phyloP scores from a whole-genome alignment of 768 basidiomycete genomes.

The Coprinopsis cinerea region DNA sequence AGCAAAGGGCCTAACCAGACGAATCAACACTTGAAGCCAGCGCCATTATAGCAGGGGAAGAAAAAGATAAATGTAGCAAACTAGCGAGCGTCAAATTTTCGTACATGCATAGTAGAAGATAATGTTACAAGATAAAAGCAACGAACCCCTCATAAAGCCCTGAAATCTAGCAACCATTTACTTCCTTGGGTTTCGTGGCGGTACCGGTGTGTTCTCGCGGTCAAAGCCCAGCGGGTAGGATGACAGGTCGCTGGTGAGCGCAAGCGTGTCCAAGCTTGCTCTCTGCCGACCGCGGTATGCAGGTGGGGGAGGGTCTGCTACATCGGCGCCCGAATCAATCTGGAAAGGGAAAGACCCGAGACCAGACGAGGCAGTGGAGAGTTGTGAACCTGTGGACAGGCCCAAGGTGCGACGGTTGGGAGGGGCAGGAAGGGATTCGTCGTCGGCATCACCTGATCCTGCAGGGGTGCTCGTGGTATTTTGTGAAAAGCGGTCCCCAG shows the following conservation, averaged over 20 bases:
- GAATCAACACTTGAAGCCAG: neutral
- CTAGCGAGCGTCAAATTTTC: too few relatives aligned
- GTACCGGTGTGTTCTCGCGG: slow-evolving; percentile 33
- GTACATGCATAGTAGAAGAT: neutral
- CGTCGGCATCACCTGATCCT: neutral
- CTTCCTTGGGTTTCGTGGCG: slow-evolving; percentile 7
- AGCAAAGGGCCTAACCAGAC: too few relatives aligned
- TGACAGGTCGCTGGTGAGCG: slow-evolving; percentile 74
- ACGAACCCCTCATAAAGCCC: too few relatives aligned
- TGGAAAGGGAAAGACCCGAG: slow-evolving; percentile 84
- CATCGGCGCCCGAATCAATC: slow-evolving; percentile 55
- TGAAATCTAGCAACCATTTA: neutral
- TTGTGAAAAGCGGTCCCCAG: slow-evolving; percentile 39
- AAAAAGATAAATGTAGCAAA: too few relatives aligned
- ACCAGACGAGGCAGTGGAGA: slow-evolving; percentile 76
- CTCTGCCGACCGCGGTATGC: slow-evolving; percentile 46
- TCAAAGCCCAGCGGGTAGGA: slow-evolving; percentile 82
- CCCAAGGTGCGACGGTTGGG: slow-evolving; percentile 60
- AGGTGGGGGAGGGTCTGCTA: slow-evolving; percentile 28
- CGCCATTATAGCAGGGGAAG: too few relatives aligned
- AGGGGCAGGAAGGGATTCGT: slow-evolving; percentile 40
- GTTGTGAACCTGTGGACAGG: slow-evolving; percentile 69
- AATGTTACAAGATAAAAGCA: slow-evolving; percentile 6
- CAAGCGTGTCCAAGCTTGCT: slow-evolving; percentile 81
- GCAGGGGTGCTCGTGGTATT: slow-evolving; percentile 14